phyloP scores from a whole-genome alignment of 2,329 filamentous ascomycete genomes.

The Diaporthe capsici region DNA sequence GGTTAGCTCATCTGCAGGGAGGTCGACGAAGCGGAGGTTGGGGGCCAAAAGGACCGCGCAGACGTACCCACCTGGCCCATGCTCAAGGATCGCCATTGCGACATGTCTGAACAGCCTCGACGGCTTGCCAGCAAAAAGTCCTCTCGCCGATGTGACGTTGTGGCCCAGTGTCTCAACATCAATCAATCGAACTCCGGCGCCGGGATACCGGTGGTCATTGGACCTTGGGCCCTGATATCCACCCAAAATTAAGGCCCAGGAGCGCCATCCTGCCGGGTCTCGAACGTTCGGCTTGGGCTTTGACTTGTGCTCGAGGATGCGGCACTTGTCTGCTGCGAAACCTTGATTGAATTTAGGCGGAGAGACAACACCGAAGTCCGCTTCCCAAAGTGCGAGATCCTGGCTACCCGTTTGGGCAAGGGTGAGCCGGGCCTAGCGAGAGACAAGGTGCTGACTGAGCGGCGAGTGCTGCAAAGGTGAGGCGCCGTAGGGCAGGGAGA shows the following conservation, averaged over 20 bases:
- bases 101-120: slow-evolving; percentile 26
- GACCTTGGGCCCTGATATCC: background rate
- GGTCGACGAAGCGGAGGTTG: slow-evolving; percentile 2
- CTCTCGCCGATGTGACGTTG: slow-evolving; percentile 21
- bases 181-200: slow-evolving; percentile 7
- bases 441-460: slow-evolving; percentile 42
- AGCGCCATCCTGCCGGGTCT: background rate
- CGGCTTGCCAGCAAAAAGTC: background rate
- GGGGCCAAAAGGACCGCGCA: slow-evolving; percentile 35
- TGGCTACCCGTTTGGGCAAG: slow-evolving; percentile 6
- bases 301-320: slow-evolving; percentile 1
- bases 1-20: slow-evolving; percentile 18
- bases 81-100: slow-evolving; percentile 14
- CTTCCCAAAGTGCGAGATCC: background rate
- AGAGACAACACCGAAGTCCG: slow-evolving; percentile 8
- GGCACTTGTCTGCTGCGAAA: slow-evolving; percentile 6
- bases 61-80: slow-evolving; percentile 27
- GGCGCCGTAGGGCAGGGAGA: slow-evolving; percentile 29
- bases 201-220: background rate
- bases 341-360: slow-evolving; percentile 1
- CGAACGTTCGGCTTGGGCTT: background rate
- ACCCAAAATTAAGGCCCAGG: slow-evolving; percentile 27
- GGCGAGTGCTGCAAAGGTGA: slow-evolving; percentile 21
- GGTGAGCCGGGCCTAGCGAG: slow-evolving; percentile 28
- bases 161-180: slow-evolving; percentile 24